Base-by-base conservation (phyloP, 164 flowering plant species). In the Vitis rupestris region DNA sequence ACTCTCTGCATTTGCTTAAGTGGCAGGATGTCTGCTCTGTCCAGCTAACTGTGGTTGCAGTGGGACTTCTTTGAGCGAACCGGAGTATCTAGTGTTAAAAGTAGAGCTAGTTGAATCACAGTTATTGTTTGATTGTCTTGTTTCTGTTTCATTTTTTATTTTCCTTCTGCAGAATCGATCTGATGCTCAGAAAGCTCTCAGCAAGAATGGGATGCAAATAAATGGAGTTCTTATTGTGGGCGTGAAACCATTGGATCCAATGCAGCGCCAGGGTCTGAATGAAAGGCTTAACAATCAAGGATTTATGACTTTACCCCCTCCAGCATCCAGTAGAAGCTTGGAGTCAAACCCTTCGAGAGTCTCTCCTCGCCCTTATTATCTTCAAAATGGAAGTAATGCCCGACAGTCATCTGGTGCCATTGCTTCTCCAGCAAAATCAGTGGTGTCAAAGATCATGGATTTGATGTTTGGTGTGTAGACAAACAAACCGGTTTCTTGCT, bases 171-270 rank as follows among this genome's bases (percentile, higher is more conserved):
- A 95, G 99, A 88, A 83, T 65, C 91, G 86, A 11, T 79, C 86
- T 78, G 98, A 96, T 90, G 97, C 97, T 19, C 92, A 82, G 50
- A 91, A 88, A 77, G 98, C 99, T 50, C 86, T 93, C 4, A 82
- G 76, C 84, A 90, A 89, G 77, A 88, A 88, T 68, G 99, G 99
- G 17, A 83, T 82, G 91, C 93, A 90, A 64, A 83, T 95, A 63
- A 88, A 91, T 73, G 95, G 98, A 51, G 85, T 84, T 11, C 87
- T 95, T 7, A 90, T 95, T 30, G 80, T 95, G 13, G 98, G 98
- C 10, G 99, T 95, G 82, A 95, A 95, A 80, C 87, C 86, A 15
- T 70, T 89, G 72, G 99, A 95, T 76, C 97, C 93, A 59, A 78
- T 77, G 61, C 93, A 91, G 70, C 87, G 86, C 9, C 90, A 88